A percentile compares a stretch with the other conserved stretches of the same genome.
These are phyloP conservation scores for Dothidotthia symphoricarpi DNA, from an alignment of 2,329 filamentous ascomycete species.

Conservation along the genomic window DNA sequence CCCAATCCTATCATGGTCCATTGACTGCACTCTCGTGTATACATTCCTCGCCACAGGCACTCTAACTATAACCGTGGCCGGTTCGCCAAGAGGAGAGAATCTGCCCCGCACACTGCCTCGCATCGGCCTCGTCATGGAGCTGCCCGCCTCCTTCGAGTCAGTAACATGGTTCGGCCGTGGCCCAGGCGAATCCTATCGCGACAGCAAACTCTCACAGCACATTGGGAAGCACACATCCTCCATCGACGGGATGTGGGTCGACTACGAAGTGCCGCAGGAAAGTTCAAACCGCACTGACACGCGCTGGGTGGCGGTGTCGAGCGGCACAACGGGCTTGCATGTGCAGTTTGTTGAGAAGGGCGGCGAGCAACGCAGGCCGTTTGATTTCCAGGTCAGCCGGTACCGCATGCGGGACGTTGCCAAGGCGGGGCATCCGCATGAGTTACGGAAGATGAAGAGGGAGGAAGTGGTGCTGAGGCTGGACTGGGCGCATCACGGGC, in stretches of 20 bases:
- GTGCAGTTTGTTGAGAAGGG: constrained; percentile 32
- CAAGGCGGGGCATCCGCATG: constrained; percentile 61
- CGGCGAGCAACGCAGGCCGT: constrained; percentile 14
- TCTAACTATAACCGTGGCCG: constrained; percentile 49
- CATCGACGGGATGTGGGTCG: constrained; percentile 54
- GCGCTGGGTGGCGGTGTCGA: constrained; percentile 51
- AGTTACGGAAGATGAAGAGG: constrained; percentile 55
- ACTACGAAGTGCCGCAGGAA: constrained; percentile 68
- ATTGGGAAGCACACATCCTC: constrained; percentile 50
- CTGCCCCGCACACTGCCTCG: constrained; percentile 59
- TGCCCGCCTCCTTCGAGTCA: constrained; percentile 49
- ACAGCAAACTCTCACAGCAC: constrained; percentile 61
- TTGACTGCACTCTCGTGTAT: constrained; percentile 50
- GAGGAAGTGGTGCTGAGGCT: constrained; percentile 58
- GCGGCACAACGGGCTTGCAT: constrained; percentile 11
- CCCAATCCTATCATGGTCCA: constrained; percentile 58
- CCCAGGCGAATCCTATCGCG: constrained; percentile 64
- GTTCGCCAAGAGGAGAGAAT: constrained; percentile 50
- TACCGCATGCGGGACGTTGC: constrained; percentile 56
- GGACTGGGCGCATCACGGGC: constrained; percentile 62
- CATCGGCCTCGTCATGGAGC: constrained; percentile 58
- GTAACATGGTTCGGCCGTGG: constrained; percentile 64
- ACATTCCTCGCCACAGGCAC: constrained; percentile 49
- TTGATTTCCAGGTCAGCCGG: constrained; percentile 56
- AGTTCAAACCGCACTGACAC: constrained; percentile 63